Base-by-base conservation (phyloP, 805 yeast species). In the Saccharomycopsis selenospora region DNA sequence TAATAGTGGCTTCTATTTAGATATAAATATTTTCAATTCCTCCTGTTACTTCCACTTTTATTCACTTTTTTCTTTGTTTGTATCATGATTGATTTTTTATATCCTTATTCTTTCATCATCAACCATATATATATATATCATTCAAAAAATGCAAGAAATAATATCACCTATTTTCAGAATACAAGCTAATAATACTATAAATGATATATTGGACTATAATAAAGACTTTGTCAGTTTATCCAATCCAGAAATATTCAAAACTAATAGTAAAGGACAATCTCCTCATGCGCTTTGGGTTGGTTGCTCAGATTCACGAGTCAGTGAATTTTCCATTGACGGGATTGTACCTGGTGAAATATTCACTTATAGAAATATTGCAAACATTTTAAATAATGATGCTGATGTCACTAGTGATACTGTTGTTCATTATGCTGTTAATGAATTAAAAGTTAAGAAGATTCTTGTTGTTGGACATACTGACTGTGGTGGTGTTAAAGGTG, bases 271-370 rank as follows among this genome's bases (percentile, higher is more conserved):
- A 59, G 96, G 96, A 45, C 97, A 89, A 66, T 62, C 77, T n/a
- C 98, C 98, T 17, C 93, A 87, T 65, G 87, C 96, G 3, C 67
- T 91, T 43, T 89, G 96, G 90, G 83, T 90, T 52, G 95, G 96
- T 3, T 90, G 98, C 62, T 82, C 95, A 2, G 98, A 90, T 63
- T 86, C 96, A 2, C 79, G 98, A 57, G 83, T 86, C 49, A 85
- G 89, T 55, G 97, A 90, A 61, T 49, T 45, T 30, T 71, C 75
- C 40, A 79, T 87, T 48, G 71, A 88, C 23, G 80, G 75, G 44
- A 79, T 88, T n/a, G 68, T 79, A 22, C 96, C 96, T 1, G 98
- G 98, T 46, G 96, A 90, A 63, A 77, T 88, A 4, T 90, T 90
- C 68, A 84, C 89, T 3, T 85, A 85, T 61, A 79, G 96, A 61